Evolutionary conservation across 2,329 filamentous ascomycete species (phyloP).

Genomic region (Trichoderma semiorbis): DNA sequence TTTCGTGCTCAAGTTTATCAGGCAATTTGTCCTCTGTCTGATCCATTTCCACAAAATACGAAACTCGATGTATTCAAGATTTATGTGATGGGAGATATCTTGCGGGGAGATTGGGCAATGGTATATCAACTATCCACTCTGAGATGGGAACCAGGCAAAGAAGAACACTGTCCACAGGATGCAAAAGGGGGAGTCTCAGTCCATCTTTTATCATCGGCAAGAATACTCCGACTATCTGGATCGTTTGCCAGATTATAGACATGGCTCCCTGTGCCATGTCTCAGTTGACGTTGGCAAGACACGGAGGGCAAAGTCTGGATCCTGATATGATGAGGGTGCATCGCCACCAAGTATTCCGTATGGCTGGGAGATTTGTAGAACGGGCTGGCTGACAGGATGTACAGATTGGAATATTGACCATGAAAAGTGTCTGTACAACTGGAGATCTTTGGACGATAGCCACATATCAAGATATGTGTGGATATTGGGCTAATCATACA

Average conservation of each 20-base stretch:
- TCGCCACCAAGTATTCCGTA: background rate
- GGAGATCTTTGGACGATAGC: no score
- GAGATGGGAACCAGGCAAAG: background rate
- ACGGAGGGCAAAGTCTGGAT: background rate
- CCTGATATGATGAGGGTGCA: background rate
- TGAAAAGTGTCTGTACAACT: background rate
- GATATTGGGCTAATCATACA: background rate
- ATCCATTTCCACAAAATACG: background rate
- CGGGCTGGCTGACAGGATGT: background rate
- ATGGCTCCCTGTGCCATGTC: background rate
- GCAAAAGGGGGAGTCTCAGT: background rate
- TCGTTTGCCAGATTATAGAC: background rate
- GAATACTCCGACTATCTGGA: background rate
- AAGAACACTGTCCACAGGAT: background rate
- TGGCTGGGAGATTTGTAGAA: background rate
- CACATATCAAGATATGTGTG: background rate
- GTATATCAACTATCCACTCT: background rate
- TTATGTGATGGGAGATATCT: background rate
- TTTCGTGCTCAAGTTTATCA: background rate
- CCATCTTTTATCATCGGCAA: background rate
- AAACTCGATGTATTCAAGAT: background rate
- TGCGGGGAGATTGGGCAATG: background rate
- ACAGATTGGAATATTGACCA: background rate
- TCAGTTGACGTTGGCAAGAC: background rate
- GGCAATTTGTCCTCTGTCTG: background rate